phyloP scores from a whole-genome alignment of 2,329 filamentous ascomycete species.

The Colletotrichum sp. region DNA sequence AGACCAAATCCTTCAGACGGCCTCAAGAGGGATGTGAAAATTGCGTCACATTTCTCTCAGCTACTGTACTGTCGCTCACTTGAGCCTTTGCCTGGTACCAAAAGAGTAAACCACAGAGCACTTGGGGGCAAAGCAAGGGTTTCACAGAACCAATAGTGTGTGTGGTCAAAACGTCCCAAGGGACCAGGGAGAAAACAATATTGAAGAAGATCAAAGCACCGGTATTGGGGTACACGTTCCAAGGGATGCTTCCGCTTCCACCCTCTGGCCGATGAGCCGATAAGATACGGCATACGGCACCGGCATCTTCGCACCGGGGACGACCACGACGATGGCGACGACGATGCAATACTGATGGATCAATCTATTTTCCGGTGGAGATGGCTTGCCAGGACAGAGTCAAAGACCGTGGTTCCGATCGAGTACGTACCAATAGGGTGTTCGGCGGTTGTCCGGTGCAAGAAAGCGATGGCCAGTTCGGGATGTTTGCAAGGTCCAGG shows the following conservation, averaged over 20 bases:
- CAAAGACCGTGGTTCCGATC: neutral
- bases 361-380: neutral
- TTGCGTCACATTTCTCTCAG: neutral
- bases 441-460: neutral
- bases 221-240: neutral
- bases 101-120: too few species aligned
- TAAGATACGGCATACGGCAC: neutral
- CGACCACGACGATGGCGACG: neutral
- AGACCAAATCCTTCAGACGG: neutral
- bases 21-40: neutral
- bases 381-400: neutral
- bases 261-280: neutral
- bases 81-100: neutral
- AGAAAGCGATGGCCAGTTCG: conserved; percentile 5
- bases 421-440: neutral
- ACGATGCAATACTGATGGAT: neutral
- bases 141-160: conserved; percentile 8
- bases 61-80: neutral
- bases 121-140: neutral
- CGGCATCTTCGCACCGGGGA: neutral
- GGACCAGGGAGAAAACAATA: conserved; percentile 9
- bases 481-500: conserved; percentile 21
- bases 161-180: neutral
- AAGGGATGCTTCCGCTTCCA: neutral
- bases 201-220: neutral